A percentile compares a stretch with the other conserved stretches of the same genome.
phyloP scores from a whole-genome alignment of 1,139 yeast genomes.

The Zygosaccharomyces pseudobailii region DNA sequence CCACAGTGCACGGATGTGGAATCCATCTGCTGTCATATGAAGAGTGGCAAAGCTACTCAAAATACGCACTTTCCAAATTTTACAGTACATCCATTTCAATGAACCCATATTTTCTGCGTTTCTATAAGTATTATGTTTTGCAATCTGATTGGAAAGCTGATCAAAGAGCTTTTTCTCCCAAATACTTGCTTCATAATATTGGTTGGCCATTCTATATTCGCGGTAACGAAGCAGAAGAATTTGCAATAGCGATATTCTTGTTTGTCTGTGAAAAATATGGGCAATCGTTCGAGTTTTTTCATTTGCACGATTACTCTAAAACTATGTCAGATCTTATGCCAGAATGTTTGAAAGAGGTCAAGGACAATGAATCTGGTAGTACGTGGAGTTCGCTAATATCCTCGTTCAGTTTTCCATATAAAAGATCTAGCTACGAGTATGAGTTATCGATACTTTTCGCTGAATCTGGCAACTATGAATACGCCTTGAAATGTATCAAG shows the following conservation, averaged over 20 bases:
- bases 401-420: slow-evolving; percentile 15
- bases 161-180: slow-evolving; percentile 5
- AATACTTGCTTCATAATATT: slow-evolving; percentile 17
- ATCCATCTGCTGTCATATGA: slow-evolving; percentile 22
- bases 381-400: slow-evolving; percentile 25
- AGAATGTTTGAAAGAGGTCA: slow-evolving; percentile 15
- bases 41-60: slow-evolving; percentile 24
- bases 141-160: slow-evolving; percentile 7
- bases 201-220: slow-evolving; percentile 21
- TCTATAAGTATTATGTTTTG: slow-evolving; percentile 21
- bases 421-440: slow-evolving; percentile 18
- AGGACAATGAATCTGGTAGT: slow-evolving; percentile 9
- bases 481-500: slow-evolving; percentile 27
- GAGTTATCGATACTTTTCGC: slow-evolving; percentile 23
- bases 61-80: slow-evolving; percentile 16
- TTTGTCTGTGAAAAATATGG: slow-evolving; percentile 26
- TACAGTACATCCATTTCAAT: slow-evolving; percentile 15
- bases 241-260: slow-evolving; percentile 26
- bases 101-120: slow-evolving; percentile 22
- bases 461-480: slow-evolving; percentile 14
- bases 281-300: slow-evolving; percentile 25
- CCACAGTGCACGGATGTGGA: slow-evolving; percentile 26
- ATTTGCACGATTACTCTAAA: slow-evolving; percentile 22
- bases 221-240: slow-evolving; percentile 22
- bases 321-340: slow-evolving; percentile 18